These are phyloP conservation scores for Pulveroboletus sp. DNA, from an alignment of 768 basidiomycete genomes.

Conservation along the genomic window DNA sequence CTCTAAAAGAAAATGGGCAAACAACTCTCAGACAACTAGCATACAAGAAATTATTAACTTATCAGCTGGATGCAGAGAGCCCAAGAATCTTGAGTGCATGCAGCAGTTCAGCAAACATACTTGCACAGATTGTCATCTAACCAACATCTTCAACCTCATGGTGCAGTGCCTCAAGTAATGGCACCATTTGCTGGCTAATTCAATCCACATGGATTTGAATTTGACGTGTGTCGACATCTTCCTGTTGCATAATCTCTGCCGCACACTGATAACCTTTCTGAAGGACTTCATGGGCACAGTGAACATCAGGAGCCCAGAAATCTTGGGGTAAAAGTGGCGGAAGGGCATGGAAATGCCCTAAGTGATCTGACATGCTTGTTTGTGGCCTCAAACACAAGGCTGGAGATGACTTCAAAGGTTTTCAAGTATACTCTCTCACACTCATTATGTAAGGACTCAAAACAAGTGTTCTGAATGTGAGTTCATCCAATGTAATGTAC, in stretches of 20 bases:
- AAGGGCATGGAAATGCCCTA: no score
- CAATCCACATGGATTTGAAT: conserved; percentile 18
- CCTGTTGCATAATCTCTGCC: background rate
- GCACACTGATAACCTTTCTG: conserved; percentile 7
- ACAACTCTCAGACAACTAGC: no score
- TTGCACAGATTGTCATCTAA: background rate
- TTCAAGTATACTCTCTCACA: no score
- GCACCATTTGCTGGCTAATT: conserved; percentile 4
- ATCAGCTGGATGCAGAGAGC: background rate
- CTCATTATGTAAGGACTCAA: no score
- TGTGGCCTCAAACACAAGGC: no score
- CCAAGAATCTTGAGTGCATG: background rate
- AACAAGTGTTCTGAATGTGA: no score
- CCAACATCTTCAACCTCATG: background rate
- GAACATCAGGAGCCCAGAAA: conserved; percentile 10
- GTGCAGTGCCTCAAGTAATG: conserved; percentile 9
- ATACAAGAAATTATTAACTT: background rate
- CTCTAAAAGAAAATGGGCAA: background rate
- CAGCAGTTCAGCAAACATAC: background rate
- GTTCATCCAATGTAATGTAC: no score
- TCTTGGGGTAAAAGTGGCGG: conserved; percentile 3
- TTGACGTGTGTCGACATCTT: conserved; percentile 9
- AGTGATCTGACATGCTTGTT: no score
- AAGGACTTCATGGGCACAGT: conserved; percentile 9
- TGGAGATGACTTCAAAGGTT: no score